These are phyloP conservation scores for cucumber (Cucumis sativus) DNA, from an alignment of 306 rosid species.

Conservation along the genomic window Cucumber_9930_V3 NC_026655.2:14669001-14669500, in stretches of 20 bases:
- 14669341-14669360: no score
- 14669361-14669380: no score
- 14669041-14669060: conserved; percentile 82
- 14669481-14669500: no score
- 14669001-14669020: conserved; percentile 95
- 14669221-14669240: not conserved
- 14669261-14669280: not conserved
- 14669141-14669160: conserved; percentile 39
- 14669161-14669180: conserved; percentile 57
- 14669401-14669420: no score
- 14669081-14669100: not conserved
- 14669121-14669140: conserved; percentile 20
- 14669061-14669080: conserved; percentile 28
- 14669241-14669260: not conserved
- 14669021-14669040: conserved; percentile 92
- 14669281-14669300: not conserved
- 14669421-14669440: no score
- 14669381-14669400: no score
- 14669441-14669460: no score
- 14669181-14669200: conserved; percentile 99
- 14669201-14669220: conserved; percentile 69
- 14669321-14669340: no score
- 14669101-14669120: not conserved
- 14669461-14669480: no score
- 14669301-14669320: not conserved